Evolutionary conservation across 116 monocot genomes (phyloP).

Genomic region (Thalassia testudinum): DNA sequence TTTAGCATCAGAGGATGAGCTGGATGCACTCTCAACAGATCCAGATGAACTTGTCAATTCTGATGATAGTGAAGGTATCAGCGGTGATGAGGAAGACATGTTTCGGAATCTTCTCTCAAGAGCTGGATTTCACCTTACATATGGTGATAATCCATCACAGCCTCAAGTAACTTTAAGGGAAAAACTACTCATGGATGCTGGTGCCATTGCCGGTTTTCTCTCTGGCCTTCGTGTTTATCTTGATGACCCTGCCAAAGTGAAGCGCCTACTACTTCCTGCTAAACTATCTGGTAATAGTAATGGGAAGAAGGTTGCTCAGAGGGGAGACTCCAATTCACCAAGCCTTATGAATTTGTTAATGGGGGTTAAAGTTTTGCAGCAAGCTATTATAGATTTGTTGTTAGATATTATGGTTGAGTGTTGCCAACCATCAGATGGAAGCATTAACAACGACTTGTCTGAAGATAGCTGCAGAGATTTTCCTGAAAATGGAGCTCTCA

Average conservation of each 20-base stretch:
- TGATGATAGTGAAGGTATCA: constrained; percentile 73
- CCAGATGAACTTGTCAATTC: constrained; percentile 87
- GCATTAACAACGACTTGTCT: constrained; percentile 20
- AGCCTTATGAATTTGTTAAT: constrained; percentile 86
- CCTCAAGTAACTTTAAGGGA: constrained; percentile 77
- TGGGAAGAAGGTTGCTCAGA: constrained; percentile 38
- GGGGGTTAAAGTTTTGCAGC: constrained; percentile 82
- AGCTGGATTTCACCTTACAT: constrained; percentile 87
- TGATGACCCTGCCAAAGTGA: constrained; percentile 94
- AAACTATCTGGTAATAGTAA: constrained; percentile 38
- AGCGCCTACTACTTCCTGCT: constrained; percentile 80
- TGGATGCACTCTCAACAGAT: constrained; percentile 87
- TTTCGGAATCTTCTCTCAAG: constrained; percentile 69
- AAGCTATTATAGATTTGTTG: constrained; percentile 89
- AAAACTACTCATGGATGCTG: constrained; percentile 86
- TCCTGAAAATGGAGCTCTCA: constrained; percentile 23
- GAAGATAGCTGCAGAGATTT: constrained; percentile 30
- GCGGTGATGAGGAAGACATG: constrained; percentile 85
- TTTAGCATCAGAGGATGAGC: constrained; percentile 88
- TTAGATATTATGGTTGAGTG: constrained; percentile 99
- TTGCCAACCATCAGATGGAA: constrained; percentile 73
- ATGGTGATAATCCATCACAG: constrained; percentile 64
- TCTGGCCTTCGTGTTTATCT: constrained; percentile 74
- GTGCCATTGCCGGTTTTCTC: constrained; percentile 86
- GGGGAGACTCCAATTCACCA: constrained; percentile 40